Evolutionary conservation across 164 flowering plant species (phyloP).

Genomic region (Vitis rotundifolia): DNA sequence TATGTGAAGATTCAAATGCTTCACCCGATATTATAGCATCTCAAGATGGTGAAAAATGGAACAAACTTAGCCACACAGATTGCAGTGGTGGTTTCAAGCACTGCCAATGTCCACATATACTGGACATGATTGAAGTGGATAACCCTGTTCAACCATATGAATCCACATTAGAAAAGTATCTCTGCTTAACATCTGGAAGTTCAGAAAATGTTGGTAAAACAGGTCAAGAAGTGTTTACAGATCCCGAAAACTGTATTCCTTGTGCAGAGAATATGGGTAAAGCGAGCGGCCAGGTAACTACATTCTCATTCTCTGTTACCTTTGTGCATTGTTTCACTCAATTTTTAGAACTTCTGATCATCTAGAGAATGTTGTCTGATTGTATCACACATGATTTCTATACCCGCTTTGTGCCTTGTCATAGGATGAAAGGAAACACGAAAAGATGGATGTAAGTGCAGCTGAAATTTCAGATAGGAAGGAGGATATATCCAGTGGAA

Average conservation of each 20-base stretch:
- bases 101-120: background rate
- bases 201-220: background rate
- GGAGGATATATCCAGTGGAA: background rate
- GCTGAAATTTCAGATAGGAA: slow-evolving; percentile 8
- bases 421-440: slow-evolving; percentile 19
- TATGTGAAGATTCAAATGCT: background rate
- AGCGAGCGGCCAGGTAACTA: slow-evolving; percentile 8
- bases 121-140: background rate
- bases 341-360: background rate
- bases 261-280: slow-evolving; percentile 7
- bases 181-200: slow-evolving; percentile 2
- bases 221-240: background rate
- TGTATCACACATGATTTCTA: background rate
- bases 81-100: background rate
- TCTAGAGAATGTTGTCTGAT: too few species aligned
- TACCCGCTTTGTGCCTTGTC: background rate
- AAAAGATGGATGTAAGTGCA: background rate
- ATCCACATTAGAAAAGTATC: background rate
- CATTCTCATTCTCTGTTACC: background rate
- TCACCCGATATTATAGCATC: background rate
- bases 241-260: background rate
- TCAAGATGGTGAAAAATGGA: slow-evolving; percentile 1
- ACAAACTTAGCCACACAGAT: background rate
- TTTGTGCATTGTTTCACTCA: background rate
- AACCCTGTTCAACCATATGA: background rate